A percentile compares a stretch with the other conserved stretches of the same genome.
Evolutionary conservation across 768 basidiomycete genomes (phyloP).

Genomic region (Trametes gibbosa): DNA sequence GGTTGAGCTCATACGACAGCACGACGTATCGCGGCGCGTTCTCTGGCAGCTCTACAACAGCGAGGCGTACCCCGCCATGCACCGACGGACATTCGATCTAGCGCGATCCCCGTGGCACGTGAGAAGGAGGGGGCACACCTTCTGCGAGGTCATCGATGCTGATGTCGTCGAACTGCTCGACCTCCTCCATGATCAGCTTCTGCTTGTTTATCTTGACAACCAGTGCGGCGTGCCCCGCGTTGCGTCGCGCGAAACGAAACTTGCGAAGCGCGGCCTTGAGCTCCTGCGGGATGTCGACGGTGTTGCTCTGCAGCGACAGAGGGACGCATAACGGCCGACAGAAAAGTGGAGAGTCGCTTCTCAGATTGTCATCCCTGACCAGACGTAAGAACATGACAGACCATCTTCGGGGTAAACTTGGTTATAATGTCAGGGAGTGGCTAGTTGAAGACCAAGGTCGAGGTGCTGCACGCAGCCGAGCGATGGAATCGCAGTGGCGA

Average conservation of each 20-base stretch:
- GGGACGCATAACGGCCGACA: background rate
- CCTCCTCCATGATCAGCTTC: constrained; percentile 78
- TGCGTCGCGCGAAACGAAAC: constrained; percentile 71
- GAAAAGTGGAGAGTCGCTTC: background rate
- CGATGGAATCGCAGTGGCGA: background rate
- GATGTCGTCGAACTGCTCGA: constrained; percentile 74
- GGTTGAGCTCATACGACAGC: constrained; percentile 77
- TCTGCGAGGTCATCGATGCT: constrained; percentile 84
- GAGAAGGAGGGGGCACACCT: constrained; percentile 43
- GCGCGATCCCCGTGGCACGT: background rate
- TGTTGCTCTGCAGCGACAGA: constrained; percentile 48
- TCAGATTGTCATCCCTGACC: background rate
- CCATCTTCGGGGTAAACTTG: background rate
- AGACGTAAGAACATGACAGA: background rate
- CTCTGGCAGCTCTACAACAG: constrained; percentile 75
- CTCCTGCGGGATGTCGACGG: constrained; percentile 81
- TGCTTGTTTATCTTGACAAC: constrained; percentile 90
- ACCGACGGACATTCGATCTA: background rate
- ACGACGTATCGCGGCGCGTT: constrained; percentile 84
- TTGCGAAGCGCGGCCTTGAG: constrained; percentile 81
- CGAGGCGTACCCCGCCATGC: background rate
- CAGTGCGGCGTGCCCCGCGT: constrained; percentile 69
- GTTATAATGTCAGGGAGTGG: background rate
- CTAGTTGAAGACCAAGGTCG: background rate
- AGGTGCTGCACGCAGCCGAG: background rate